phyloP scores from a whole-genome alignment of 495 filamentous ascomycete genomes.

The Aspergillus sparsus region DNA sequence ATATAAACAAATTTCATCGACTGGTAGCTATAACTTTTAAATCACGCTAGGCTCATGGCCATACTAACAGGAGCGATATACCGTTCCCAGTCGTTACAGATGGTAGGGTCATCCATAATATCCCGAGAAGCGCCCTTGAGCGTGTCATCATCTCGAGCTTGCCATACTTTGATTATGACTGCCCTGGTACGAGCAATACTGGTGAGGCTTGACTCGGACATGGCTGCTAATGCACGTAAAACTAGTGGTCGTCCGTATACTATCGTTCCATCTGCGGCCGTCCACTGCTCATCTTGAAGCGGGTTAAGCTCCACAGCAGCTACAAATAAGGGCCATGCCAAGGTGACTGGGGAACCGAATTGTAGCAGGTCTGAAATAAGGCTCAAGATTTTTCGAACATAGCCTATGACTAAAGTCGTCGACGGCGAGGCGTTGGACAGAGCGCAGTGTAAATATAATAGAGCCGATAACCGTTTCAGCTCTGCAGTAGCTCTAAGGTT shows the following conservation, averaged over 20 bases:
- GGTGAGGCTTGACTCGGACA: conserved; percentile 43
- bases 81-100: conserved; percentile 45
- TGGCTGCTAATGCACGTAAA: conserved; percentile 41
- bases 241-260: conserved; percentile 42
- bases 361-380: conserved; percentile 39
- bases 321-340: conserved; percentile 50
- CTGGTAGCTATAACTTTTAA: not conserved
- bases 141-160: conserved; percentile 42
- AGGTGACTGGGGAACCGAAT: conserved; percentile 31
- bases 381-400: conserved; percentile 39
- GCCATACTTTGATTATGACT: conserved; percentile 47
- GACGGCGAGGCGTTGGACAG: conserved; percentile 42
- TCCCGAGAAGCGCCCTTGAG: conserved; percentile 28
- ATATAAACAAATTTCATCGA: not conserved
- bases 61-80: conserved; percentile 45
- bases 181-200: conserved; percentile 46
- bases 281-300: conserved; percentile 40
- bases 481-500: conserved; percentile 43
- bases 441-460: conserved; percentile 46
- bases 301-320: conserved; percentile 48
- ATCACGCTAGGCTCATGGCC: conserved; percentile 47
- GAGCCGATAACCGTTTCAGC: conserved; percentile 43
- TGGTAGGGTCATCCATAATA: conserved; percentile 6
- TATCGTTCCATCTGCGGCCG: conserved; percentile 16
- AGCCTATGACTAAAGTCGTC: conserved; percentile 37